Conservation (phyloP, 2,329 filamentous ascomycete species). For the Xylariaceae sp. region DNA sequence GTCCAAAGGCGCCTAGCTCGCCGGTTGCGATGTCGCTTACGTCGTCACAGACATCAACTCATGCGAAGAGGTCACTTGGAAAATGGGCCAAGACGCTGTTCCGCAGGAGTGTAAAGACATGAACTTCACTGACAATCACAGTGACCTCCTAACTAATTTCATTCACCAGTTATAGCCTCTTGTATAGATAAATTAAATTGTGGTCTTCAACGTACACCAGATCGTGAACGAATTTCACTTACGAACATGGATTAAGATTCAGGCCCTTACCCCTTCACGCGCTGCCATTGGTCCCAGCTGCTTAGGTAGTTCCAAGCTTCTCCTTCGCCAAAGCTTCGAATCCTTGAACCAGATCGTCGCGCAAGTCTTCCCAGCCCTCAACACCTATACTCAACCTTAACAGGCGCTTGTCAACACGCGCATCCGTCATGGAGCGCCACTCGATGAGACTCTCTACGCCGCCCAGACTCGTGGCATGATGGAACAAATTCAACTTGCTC, state of each 20-base stretch:
- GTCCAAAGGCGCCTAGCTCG: neutral
- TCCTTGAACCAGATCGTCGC: conserved; percentile 73
- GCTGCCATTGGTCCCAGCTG: neutral
- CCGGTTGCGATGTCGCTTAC: neutral
- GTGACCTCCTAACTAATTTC: too few species aligned
- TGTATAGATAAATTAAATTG: too few species aligned
- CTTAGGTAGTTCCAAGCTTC: too few species aligned
- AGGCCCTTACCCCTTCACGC: neutral
- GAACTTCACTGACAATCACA: too few species aligned
- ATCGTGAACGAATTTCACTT: too few species aligned
- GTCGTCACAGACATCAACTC: neutral
- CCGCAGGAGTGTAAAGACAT: neutral
- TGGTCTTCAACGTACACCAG: too few species aligned
- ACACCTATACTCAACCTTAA: conserved; percentile 85
- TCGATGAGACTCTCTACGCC: conserved; percentile 96
- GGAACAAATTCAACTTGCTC: conserved; percentile 80
- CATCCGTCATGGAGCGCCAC: conserved; percentile 91
- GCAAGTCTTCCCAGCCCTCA: conserved; percentile 85
- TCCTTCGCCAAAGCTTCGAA: conserved; percentile 62
- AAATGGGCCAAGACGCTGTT: neutral
- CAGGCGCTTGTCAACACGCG: conserved; percentile 71
- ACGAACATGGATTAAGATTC: too few species aligned
- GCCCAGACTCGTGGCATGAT: conserved; percentile 92
- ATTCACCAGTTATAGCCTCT: neutral
- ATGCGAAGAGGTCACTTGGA: neutral